A percentile compares a stretch with the other conserved stretches of the same genome.
Evolutionary conservation across 2,329 filamentous ascomycete genomes (phyloP).

Genomic region (Escovopsis sp.): DNA sequence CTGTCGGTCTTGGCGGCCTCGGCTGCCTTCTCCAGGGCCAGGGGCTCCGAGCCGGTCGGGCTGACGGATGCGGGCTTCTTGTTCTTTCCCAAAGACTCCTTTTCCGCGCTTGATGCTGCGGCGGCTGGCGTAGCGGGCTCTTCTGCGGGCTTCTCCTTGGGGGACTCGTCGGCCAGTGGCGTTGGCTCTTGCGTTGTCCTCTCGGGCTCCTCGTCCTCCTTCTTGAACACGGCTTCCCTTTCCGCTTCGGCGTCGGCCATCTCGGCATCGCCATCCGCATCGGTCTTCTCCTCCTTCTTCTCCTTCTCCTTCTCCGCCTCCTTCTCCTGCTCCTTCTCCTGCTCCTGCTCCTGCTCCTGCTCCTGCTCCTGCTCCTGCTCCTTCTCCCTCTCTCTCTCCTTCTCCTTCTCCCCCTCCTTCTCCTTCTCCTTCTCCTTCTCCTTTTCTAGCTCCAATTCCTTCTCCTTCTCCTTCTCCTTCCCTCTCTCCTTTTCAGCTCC

Average conservation of each 20-base stretch:
- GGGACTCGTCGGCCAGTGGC: slow-evolving; percentile 10
- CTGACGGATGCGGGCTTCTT: slow-evolving; percentile 4
- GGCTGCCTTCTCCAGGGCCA: slow-evolving; percentile 6
- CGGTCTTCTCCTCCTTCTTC: slow-evolving; percentile 19
- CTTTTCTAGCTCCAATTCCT: too few relatives aligned
- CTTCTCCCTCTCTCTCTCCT: too few relatives aligned
- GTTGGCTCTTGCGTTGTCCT: slow-evolving; percentile 16
- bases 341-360: slow-evolving; percentile 12
- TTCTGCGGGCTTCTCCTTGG: slow-evolving; percentile 8
- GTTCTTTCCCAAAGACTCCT: slow-evolving; percentile 10
- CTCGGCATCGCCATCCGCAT: slow-evolving; percentile 36
- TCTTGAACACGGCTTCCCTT: slow-evolving; percentile 22
- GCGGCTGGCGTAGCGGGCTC: background rate
- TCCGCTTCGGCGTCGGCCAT: slow-evolving; percentile 28
- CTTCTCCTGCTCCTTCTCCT: background rate
- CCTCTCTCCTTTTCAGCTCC: too few relatives aligned
- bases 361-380: too few relatives aligned
- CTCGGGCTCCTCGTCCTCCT: slow-evolving; percentile 23
- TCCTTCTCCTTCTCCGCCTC: slow-evolving; percentile 6
- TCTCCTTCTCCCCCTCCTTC: too few relatives aligned
- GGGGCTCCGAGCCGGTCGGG: slow-evolving; percentile 5
- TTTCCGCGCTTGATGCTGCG: slow-evolving; percentile 6
- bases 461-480: too few relatives aligned
- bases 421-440: too few relatives aligned
- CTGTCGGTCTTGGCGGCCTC: slow-evolving; percentile 4